A percentile compares a stretch with the other conserved stretches of the same genome.
These are phyloP conservation scores for Thecaphora thlaspeos DNA, from an alignment of 1,284 basidiomycete species.

Conservation along the genomic window DNA sequence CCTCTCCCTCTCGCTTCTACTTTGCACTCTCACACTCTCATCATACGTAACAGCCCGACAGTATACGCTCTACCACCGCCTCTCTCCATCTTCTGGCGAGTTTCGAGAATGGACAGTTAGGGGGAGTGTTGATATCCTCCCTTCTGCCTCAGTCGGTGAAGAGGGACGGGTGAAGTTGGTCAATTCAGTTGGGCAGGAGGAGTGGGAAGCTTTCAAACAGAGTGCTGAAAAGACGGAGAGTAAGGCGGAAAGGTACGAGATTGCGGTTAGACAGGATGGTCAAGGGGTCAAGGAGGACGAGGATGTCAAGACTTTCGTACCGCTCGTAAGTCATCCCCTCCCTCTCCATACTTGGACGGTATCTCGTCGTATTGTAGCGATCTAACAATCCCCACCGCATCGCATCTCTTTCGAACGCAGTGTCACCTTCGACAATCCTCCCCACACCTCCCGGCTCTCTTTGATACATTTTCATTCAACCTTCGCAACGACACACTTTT, in stretches of 20 bases:
- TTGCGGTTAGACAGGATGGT: too few species aligned
- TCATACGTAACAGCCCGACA: not conserved
- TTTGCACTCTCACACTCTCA: not conserved
- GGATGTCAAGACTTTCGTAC: slow-evolving; percentile 3
- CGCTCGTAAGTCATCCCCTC: not conserved
- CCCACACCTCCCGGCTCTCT: slow-evolving; percentile 4
- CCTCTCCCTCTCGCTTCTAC: not conserved
- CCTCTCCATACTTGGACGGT: too few species aligned
- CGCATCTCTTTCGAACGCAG: too few species aligned
- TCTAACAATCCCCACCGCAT: too few species aligned
- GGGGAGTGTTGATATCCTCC: too few species aligned
- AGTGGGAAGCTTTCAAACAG: too few species aligned
- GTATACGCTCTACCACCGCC: slow-evolving; percentile 17
- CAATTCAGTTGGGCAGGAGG: too few species aligned
- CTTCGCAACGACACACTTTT: not conserved
- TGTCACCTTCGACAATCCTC: slow-evolving; percentile 21
- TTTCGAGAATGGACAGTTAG: slow-evolving; percentile 10
- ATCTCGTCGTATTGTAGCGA: too few species aligned
- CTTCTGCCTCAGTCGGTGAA: too few species aligned
- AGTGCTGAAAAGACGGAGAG: too few species aligned
- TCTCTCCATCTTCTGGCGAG: slow-evolving; percentile 4
- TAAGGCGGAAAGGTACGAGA: too few species aligned
- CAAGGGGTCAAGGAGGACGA: not conserved
- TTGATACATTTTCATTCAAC: slow-evolving; percentile 8
- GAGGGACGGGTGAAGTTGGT: too few species aligned